phyloP scores from a whole-genome alignment of 371 early-diverging fungal genomes.

The Rhizopus delemar region DNA sequence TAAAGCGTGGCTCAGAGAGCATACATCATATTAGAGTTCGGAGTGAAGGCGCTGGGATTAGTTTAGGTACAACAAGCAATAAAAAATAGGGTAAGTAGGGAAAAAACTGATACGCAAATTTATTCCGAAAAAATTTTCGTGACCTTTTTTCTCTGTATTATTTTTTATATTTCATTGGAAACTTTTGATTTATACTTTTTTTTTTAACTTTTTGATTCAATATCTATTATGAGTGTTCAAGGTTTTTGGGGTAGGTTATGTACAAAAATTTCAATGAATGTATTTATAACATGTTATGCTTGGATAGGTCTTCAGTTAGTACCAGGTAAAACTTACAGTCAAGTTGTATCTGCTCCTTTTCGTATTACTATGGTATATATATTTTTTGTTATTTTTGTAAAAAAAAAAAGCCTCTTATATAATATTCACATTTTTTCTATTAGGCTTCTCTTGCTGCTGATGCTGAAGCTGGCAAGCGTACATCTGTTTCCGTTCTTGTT shows the following conservation, averaged over 20 bases:
- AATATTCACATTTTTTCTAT: not conserved
- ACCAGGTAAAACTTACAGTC: conserved; percentile 72
- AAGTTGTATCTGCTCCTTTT: conserved; percentile 75
- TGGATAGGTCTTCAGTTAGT: conserved; percentile 53
- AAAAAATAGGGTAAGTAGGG: no score
- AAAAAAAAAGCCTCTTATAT: not conserved
- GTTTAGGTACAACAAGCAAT: no score
- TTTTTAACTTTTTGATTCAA: conserved; percentile 1
- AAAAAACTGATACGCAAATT: no score
- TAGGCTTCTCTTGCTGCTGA: conserved; percentile 75
- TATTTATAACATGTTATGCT: no score
- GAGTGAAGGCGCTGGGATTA: no score
- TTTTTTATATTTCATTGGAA: not conserved
- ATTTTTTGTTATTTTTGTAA: conserved; percentile 19
- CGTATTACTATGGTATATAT: conserved; percentile 69
- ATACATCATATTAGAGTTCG: no score
- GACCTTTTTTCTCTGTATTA: conserved; percentile 4
- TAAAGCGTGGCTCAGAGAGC: no score
- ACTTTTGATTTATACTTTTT: conserved; percentile 9
- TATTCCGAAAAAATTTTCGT: conserved; percentile 2
- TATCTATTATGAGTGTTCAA: conserved; percentile 33
- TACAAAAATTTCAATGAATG: no score
- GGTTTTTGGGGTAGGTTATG: conserved; percentile 51
- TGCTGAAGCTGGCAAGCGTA: conserved; percentile 57
- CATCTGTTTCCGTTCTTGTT: conserved; percentile 65